Percentiles rank a stretch among this genome's conserved stretches.
These are phyloP conservation scores for Paecilomyces variotii DNA, from an alignment of 2,329 filamentous ascomycete genomes.

Conservation along the genomic window DNA sequence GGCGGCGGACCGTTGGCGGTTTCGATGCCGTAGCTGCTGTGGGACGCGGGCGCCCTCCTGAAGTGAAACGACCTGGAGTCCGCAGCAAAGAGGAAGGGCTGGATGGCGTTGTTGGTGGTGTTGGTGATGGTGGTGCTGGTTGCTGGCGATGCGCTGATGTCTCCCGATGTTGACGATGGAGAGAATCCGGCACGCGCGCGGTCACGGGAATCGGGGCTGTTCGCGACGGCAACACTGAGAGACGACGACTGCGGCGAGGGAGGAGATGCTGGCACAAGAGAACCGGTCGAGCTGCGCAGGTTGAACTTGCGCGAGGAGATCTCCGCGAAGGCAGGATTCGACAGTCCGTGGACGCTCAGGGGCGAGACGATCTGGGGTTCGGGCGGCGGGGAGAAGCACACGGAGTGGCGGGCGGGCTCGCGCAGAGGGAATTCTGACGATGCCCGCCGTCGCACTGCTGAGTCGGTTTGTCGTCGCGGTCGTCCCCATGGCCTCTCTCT, in stretches of 20 bases:
- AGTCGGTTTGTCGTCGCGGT: slow-evolving; percentile 10
- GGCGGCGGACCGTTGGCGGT: slow-evolving; percentile 43
- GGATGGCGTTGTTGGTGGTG: slow-evolving; percentile 29
- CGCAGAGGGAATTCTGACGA: slow-evolving; percentile 6
- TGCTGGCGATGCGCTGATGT: slow-evolving; percentile 10
- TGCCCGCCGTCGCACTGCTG: slow-evolving; percentile 6
- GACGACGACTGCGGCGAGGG: neutral
- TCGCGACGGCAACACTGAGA: neutral
- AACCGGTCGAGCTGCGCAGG: slow-evolving; percentile 6
- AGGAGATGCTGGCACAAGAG: slow-evolving; percentile 1
- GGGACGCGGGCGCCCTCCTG: slow-evolving; percentile 39
- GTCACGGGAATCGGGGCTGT: slow-evolving; percentile 21
- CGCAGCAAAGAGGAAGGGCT: slow-evolving; percentile 25
- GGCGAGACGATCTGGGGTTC: slow-evolving; percentile 3
- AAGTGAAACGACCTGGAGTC: slow-evolving; percentile 38
- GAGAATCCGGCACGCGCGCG: slow-evolving; percentile 11
- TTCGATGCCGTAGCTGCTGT: slow-evolving; percentile 43
- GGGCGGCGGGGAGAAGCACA: slow-evolving; percentile 2
- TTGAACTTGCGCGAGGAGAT: slow-evolving; percentile 18
- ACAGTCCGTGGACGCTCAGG: slow-evolving; percentile 15
- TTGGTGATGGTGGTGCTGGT: slow-evolving; percentile 8
- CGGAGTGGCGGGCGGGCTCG: slow-evolving; percentile 8
- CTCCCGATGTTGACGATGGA: slow-evolving; percentile 13
- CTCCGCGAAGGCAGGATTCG: slow-evolving; percentile 17
- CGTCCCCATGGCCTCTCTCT: slow-evolving; percentile 3